These are phyloP conservation scores for Boletus edulis DNA, from an alignment of 768 basidiomycete genomes.

Conservation along the genomic window DNA sequence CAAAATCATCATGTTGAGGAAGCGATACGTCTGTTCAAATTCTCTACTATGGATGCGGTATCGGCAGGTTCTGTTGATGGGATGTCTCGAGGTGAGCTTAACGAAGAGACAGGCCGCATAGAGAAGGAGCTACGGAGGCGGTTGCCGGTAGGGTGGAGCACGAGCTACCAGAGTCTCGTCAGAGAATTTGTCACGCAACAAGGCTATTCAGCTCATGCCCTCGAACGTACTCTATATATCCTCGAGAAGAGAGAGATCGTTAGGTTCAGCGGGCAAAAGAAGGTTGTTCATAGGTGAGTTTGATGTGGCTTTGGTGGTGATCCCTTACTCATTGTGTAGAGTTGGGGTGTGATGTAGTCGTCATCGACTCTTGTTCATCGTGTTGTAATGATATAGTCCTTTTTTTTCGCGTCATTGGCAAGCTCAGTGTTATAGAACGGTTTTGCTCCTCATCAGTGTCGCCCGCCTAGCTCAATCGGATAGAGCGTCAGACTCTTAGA, in stretches of 20 bases:
- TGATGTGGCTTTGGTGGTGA: not conserved
- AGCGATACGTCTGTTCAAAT: slow-evolving; percentile 96
- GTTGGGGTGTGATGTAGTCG: slow-evolving; percentile 26
- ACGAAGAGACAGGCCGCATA: slow-evolving; percentile 89
- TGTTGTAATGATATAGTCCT: not conserved
- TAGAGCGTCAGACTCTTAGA: slow-evolving; percentile 67
- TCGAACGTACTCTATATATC: slow-evolving; percentile 88
- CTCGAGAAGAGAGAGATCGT: slow-evolving; percentile 96
- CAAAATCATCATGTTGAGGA: slow-evolving; percentile 95
- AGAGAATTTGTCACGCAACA: slow-evolving; percentile 93
- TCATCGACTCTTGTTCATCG: not conserved
- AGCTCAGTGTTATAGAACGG: not conserved
- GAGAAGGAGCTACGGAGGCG: slow-evolving; percentile 82
- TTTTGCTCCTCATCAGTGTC: not conserved
- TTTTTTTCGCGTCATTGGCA: not conserved
- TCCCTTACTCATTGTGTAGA: slow-evolving; percentile 14
- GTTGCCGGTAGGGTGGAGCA: slow-evolving; percentile 93
- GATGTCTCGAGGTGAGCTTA: slow-evolving; percentile 84
- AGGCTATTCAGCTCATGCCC: slow-evolving; percentile 84
- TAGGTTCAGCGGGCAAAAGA: slow-evolving; percentile 63
- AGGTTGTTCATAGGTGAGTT: slow-evolving; percentile 50
- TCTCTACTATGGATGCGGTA: slow-evolving; percentile 98
- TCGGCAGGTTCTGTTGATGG: slow-evolving; percentile 93
- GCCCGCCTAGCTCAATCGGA: slow-evolving; percentile 69
- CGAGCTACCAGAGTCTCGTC: slow-evolving; percentile 90